Evolutionary conservation across 768 basidiomycete species (phyloP), one percentile per base, ranked within the genome.

Genomic region (Boletus pseudopeckii): DNA sequence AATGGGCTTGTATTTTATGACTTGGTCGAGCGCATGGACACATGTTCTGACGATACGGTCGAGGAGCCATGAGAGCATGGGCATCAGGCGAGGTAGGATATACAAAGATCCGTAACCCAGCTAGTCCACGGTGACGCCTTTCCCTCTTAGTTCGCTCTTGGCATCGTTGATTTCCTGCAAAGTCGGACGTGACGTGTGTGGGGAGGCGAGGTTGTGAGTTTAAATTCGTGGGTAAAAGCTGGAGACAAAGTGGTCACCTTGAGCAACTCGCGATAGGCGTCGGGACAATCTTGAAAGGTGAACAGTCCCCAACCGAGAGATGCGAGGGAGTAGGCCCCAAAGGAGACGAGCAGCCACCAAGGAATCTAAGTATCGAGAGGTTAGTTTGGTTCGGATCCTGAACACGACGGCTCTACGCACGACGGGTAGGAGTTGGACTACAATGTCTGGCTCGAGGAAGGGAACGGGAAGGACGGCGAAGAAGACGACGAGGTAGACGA

Each of bases 311-410:
- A 81, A 10, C 90, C 89, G 18, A 92, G 80, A 10, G 84, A 86
- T 72, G 82, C 83, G 11, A 92, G 78, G 17, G 86, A 86, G 66
- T 88, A 92, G 2, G 89, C 83, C 13, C 90, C 90, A 58, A 90
- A 90, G 2, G 85, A 75, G 2, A 92, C 84, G 13, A 92, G 78
- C 9, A 89, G 63, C 88, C 88, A 91, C 85, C 86, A 92, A 3
- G 90, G 89, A 30, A 91, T 68, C 90, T 90, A 18, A n/a, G n/a
- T 8, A 43, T n/a, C 24, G 5, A 17, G 8, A 41, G 10, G 13
- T 41, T 11, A 41, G 40, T 15, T n/a, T 1, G 17, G 9, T 9
- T 28, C 8, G 10, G 7, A 43, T n/a, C 9, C 9, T 5, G 17
- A 28, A 28, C 10, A 17, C 9, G 15, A 43, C 8, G 15, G 1